Percentiles rank a stretch among this genome's conserved stretches.
phyloP scores from a whole-genome alignment of 2,329 filamentous ascomycete species.

The Colletotrichum sansevieriae region DNA sequence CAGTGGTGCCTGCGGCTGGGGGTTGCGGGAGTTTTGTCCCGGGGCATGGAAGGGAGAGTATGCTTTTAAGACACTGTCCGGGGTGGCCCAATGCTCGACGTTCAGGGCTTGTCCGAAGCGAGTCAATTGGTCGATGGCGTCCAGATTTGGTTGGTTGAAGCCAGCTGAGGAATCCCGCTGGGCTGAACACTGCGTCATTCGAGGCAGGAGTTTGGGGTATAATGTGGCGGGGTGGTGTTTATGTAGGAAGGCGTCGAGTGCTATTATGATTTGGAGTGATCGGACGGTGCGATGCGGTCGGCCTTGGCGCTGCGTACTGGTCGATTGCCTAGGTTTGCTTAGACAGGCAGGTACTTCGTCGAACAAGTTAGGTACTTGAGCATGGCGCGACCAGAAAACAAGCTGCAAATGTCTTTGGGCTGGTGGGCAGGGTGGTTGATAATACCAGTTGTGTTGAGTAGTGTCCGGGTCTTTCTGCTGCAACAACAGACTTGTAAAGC shows the following conservation, averaged over 20 bases:
- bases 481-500: too few species aligned
- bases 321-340: neutral
- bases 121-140: slow-evolving; percentile 40
- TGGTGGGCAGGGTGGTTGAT: neutral
- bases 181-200: slow-evolving; percentile 41
- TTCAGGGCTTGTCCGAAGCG: slow-evolving; percentile 37
- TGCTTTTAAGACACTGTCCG: slow-evolving; percentile 34
- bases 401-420: neutral
- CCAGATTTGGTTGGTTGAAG: slow-evolving; percentile 37
- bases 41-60: slow-evolving; percentile 38
- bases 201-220: slow-evolving; percentile 22
- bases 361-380: too few species aligned
- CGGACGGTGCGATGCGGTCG: slow-evolving; percentile 4
- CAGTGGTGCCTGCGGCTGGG: slow-evolving; percentile 12
- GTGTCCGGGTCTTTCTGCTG: neutral
- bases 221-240: neutral
- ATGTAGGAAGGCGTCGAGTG: neutral
- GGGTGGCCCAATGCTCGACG: slow-evolving; percentile 38
- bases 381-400: too few species aligned
- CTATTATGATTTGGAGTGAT: slow-evolving; percentile 2
- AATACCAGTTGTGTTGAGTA: slow-evolving; percentile 3
- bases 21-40: slow-evolving; percentile 1
- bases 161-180: slow-evolving; percentile 40
- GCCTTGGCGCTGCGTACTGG: slow-evolving; percentile 11
- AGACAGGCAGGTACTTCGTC: neutral